phyloP scores from a whole-genome alignment of 352 stramenopile genomes.

The Achlya hypogyna region DNA sequence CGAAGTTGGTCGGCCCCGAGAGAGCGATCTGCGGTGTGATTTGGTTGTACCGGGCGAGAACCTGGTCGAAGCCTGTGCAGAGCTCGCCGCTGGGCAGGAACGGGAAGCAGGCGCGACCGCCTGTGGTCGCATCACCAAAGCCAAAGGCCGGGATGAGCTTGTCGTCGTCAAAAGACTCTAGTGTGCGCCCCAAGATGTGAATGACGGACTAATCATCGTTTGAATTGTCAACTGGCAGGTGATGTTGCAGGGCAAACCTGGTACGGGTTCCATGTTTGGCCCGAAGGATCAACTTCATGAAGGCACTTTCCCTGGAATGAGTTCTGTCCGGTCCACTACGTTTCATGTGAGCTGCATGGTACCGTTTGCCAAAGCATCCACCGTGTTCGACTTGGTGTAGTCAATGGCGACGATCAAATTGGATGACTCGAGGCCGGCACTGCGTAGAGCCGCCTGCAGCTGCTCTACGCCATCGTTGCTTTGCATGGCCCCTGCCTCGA shows the following conservation, averaged over 20 bases:
- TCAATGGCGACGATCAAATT: constrained; percentile 68
- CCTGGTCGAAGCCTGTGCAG: constrained; percentile 47
- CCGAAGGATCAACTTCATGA: constrained; percentile 50
- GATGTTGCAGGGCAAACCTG: constrained; percentile 26
- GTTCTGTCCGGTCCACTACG: constrained; percentile 54
- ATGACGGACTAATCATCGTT: constrained; percentile 39
- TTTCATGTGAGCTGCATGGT: constrained; percentile 4
- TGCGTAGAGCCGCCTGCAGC: constrained; percentile 53
- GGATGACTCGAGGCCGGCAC: constrained; percentile 41
- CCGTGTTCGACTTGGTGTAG: constrained; percentile 71
- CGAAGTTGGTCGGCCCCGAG: constrained; percentile 55
- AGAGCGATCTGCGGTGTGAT: constrained; percentile 42
- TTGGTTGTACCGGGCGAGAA: constrained; percentile 43
- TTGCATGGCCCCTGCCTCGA: background rate
- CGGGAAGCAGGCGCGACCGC: constrained; percentile 44
- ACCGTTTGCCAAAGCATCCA: constrained; percentile 31
- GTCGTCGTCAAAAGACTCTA: constrained; percentile 61
- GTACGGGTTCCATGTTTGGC: constrained; percentile 47
- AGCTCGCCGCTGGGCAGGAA: constrained; percentile 32
- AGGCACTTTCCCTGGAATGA: constrained; percentile 57
- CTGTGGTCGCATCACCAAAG: constrained; percentile 55
- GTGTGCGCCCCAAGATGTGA: constrained; percentile 49
- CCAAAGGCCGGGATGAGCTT: constrained; percentile 66
- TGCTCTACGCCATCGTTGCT: constrained; percentile 30
- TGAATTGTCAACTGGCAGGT: background rate